These are phyloP conservation scores for Eucalyptus sp. DNA, from an alignment of 345 rosid genomes.

Conservation along the genomic window DNA sequence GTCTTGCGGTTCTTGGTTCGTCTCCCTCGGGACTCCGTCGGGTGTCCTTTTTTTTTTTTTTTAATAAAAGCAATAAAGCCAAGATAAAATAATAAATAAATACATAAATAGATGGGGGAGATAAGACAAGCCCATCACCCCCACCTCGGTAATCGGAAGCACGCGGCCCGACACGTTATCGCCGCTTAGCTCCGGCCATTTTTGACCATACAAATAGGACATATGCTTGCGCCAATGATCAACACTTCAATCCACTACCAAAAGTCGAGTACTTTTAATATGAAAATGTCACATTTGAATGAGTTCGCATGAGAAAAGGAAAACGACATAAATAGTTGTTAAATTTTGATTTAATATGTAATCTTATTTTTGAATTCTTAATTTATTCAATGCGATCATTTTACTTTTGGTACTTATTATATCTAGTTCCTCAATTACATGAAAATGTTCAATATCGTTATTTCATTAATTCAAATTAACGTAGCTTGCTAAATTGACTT, in stretches of 20 bases:
- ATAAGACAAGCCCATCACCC: not conserved
- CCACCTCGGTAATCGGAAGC: not conserved
- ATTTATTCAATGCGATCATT: rapidly evolving
- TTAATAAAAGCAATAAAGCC: not conserved
- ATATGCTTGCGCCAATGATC: not conserved
- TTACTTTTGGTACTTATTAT: rapidly evolving
- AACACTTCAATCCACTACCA: not conserved
- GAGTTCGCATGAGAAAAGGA: not conserved
- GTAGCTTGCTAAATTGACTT: not conserved
- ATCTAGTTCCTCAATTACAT: rapidly evolving
- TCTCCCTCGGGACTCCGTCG: not conserved
- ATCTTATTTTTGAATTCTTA: rapidly evolving
- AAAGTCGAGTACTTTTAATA: not conserved
- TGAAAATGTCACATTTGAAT: not conserved
- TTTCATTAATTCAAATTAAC: not conserved
- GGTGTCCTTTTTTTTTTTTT: too few relatives aligned
- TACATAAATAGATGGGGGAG: not conserved
- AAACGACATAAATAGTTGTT: rapidly evolving
- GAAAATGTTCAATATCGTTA: rapidly evolving
- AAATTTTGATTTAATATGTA: rapidly evolving
- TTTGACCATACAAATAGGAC: not conserved
- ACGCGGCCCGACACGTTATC: not conserved
- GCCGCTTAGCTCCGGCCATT: not conserved
- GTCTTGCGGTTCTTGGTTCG: not conserved
- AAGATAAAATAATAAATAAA: not conserved